phyloP scores from a whole-genome alignment of 108 stramenopile genomes.

The Pseudonitzschia pungens region DNA sequence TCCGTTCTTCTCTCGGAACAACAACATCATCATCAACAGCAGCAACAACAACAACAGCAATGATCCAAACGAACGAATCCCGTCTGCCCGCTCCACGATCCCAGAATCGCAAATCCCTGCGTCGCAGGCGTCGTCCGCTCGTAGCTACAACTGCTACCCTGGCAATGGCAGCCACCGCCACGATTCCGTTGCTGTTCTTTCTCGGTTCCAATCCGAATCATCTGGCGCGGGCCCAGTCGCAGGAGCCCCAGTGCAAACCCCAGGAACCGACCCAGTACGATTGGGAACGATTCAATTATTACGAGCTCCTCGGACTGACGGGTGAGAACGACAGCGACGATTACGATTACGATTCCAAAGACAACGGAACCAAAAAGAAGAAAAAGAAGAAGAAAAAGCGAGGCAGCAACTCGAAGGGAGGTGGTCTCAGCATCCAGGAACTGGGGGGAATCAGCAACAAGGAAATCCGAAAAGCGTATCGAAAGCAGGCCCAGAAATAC shows the following conservation, averaged over 20 bases:
- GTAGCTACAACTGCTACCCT: no score
- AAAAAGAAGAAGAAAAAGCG: conserved; percentile 3
- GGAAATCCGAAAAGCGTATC: conserved; percentile 73
- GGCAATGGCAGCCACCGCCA: no score
- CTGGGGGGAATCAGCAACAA: conserved; percentile 31
- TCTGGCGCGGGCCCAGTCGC: neutral
- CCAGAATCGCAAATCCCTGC: no score
- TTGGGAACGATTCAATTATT: conserved; percentile 54
- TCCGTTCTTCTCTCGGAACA: no score
- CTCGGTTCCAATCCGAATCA: no score
- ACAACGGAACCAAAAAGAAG: conserved; percentile 4
- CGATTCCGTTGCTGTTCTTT: no score
- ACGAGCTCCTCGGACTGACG: conserved; percentile 42
- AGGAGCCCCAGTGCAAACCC: neutral
- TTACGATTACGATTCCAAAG: neutral
- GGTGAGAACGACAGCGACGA: neutral
- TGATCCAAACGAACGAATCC: no score
- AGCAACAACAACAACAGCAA: no score
- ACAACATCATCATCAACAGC: no score
- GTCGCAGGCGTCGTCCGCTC: no score
- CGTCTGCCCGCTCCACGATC: no score
- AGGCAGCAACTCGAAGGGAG: conserved; percentile 13
- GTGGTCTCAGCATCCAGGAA: conserved; percentile 37
- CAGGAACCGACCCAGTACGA: conserved; percentile 37
- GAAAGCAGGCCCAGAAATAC: conserved; percentile 66